Conservation (phyloP, 2,329 filamentous ascomycete species). For the Epichloe uncinata region DNA sequence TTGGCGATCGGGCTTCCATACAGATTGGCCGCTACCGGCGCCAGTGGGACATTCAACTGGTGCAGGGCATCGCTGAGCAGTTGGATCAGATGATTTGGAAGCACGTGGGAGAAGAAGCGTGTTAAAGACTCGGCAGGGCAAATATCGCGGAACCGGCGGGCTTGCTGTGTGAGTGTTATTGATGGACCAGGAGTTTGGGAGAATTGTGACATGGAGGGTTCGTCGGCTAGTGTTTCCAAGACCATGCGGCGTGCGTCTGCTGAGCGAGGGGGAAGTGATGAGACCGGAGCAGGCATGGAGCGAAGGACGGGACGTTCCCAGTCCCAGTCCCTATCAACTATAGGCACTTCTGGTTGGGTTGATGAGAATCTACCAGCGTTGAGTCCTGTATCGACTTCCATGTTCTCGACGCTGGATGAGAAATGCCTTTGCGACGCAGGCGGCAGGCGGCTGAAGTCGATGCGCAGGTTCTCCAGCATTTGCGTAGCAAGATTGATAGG, state of each 20-base stretch:
- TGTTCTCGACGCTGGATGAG: constrained; percentile 33
- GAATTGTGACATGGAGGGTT: constrained; percentile 81
- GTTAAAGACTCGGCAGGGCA: constrained; percentile 78
- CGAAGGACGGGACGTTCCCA: constrained; percentile 66
- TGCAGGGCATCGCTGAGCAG: constrained; percentile 72
- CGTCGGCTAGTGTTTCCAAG: constrained; percentile 60
- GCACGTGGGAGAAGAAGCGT: constrained; percentile 79
- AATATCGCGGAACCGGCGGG: constrained; percentile 80
- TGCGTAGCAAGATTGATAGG: constrained; percentile 79
- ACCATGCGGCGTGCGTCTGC: constrained; percentile 26
- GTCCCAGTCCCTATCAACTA: constrained; percentile 65
- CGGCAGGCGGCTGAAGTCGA: constrained; percentile 67
- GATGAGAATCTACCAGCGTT: constrained; percentile 47
- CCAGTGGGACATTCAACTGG: constrained; percentile 67
- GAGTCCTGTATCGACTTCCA: constrained; percentile 52
- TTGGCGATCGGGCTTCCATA: constrained; percentile 44
- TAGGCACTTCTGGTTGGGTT: constrained; percentile 74
- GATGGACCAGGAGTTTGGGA: constrained; percentile 65
- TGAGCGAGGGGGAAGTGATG: constrained; percentile 20
- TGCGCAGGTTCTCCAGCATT: constrained; percentile 83
- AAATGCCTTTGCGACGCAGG: constrained; percentile 30
- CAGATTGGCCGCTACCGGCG: constrained; percentile 31
- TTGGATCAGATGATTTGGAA: constrained; percentile 61
- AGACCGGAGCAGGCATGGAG: constrained; percentile 29
- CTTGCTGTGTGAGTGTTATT: constrained; percentile 75